Percentiles rank a stretch among this genome's conserved stretches.
Conservation (phyloP, 2,329 filamentous ascomycete genomes). For the Colletotrichum cuscutae region DNA sequence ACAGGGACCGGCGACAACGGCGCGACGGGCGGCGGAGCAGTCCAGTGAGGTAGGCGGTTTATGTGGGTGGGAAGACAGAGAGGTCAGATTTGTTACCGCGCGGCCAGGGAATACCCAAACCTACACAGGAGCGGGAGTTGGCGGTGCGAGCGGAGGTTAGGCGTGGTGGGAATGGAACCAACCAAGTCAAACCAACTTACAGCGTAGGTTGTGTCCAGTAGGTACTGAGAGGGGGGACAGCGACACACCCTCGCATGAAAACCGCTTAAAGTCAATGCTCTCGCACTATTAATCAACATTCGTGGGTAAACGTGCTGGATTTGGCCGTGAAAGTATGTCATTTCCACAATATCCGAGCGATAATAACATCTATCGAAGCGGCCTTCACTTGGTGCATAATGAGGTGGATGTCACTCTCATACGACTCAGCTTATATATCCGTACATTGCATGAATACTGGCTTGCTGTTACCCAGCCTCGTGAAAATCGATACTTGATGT, state of each 20-base stretch:
- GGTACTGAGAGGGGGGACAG: not conserved
- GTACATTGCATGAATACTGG: no score
- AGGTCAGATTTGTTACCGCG: not conserved
- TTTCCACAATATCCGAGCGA: not conserved
- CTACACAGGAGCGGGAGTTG: not conserved
- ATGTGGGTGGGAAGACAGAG: constrained; percentile 1
- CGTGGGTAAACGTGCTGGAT: not conserved
- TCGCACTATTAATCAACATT: not conserved
- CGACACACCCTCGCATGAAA: not conserved
- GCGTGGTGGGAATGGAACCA: not conserved
- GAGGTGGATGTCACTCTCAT: no score
- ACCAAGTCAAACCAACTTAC: not conserved
- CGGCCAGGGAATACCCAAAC: not conserved
- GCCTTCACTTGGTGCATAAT: not conserved
- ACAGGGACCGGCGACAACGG: constrained; percentile 1
- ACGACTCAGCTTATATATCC: no score
- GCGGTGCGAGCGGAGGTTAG: not conserved
- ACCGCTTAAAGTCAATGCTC: not conserved
- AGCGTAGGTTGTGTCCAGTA: not conserved
- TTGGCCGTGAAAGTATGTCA: not conserved
- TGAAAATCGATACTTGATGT: no score
- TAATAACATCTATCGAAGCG: not conserved
- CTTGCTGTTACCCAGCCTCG: no score
- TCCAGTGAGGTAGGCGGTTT: not conserved
- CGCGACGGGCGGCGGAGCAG: not conserved